Conservation (phyloP, 2,329 filamentous ascomycete species). For the Zalaria obscura region DNA sequence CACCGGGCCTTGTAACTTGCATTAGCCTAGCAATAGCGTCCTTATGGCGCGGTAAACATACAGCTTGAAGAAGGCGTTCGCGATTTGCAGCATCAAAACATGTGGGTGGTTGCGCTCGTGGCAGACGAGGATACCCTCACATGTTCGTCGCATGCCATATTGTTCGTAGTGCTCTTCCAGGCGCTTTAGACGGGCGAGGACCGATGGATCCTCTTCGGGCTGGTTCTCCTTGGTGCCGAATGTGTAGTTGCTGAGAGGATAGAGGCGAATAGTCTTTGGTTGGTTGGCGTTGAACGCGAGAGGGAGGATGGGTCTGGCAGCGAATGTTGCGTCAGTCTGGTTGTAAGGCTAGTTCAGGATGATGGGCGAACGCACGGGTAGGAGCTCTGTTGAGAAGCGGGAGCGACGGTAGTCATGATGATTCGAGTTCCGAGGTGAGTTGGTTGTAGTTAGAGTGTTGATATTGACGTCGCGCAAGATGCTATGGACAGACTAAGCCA, state of each 20-base stretch:
- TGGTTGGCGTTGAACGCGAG: slow-evolving; percentile 72
- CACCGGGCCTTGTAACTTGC: slow-evolving; percentile 53
- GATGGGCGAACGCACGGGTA: slow-evolving; percentile 37
- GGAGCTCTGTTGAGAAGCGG: slow-evolving; percentile 59
- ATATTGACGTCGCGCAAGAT: neutral
- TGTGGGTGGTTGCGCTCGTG: slow-evolving; percentile 99
- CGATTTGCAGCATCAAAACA: slow-evolving; percentile 97
- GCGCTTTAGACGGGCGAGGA: slow-evolving; percentile 79
- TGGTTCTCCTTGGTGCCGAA: slow-evolving; percentile 98
- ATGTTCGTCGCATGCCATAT: slow-evolving; percentile 93
- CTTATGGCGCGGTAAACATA: slow-evolving; percentile 20
- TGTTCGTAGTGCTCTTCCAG: slow-evolving; percentile 89
- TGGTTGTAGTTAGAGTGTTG: too few species aligned
- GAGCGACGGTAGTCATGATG: slow-evolving; percentile 73
- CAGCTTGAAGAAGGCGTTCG: slow-evolving; percentile 98
- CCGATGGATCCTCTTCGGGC: slow-evolving; percentile 92
- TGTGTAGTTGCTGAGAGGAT: slow-evolving; percentile 94
- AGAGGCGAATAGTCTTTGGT: slow-evolving; percentile 77
- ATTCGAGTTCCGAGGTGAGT: too few species aligned
- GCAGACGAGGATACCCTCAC: slow-evolving; percentile 92
- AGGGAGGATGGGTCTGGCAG: slow-evolving; percentile 55
- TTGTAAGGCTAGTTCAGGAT: slow-evolving; percentile 3
- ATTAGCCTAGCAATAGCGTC: neutral
- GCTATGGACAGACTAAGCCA: neutral
- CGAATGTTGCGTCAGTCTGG: slow-evolving; percentile 1